Evolutionary conservation across 495 filamentous ascomycete species (phyloP), one percentile per base, ranked within the genome.

Genomic region (Pseudomonodictys pantanalensis): DNA sequence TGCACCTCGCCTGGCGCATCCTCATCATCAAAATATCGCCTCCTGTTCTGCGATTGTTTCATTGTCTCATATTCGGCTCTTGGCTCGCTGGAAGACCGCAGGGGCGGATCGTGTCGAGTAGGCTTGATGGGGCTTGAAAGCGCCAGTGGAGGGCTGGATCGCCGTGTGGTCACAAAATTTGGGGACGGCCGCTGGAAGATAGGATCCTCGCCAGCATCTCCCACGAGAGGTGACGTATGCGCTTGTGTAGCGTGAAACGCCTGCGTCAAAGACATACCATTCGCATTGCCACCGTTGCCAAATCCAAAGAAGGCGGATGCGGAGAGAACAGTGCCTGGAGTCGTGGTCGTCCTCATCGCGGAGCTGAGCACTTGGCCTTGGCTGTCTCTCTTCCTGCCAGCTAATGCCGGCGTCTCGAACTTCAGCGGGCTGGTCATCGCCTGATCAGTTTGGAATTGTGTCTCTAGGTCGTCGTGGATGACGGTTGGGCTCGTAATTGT

Each of bases 161-260:
- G 59, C 11, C 56, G 56, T 20, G 30, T 52, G 28, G 65, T 48
- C 1, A 52, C 39, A 33, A 75, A 62, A 41, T 74, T 69, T 3
- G 75, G 75, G 12, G 75, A 76, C 12, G 75, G 75, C 3, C 73
- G 68, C 28, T 73, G 67, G 29, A 71, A 66, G n/a, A 73, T 47
- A 18, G 69, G 66, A 60, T 76, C 73, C 12, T 71, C 73, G 26
- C 54, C 62, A 2, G 65, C 39, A 11, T 35, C 72, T 23, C 67
- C 65, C 8, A 67, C 64, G 3, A 71, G 10, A 9, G 71, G 72
- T 20, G 75, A 76, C 1, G 75, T 74, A 26, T 66, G 56, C 3
- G 68, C 72, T 49, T 76, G 75, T 10, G 75, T 77, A 15, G 67
- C 60, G 20, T 72, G 66, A 57, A 77, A 77, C 32, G 68, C 60